Evolutionary conservation across 2,329 filamentous ascomycete genomes (phyloP).

Genomic region (Ascochyta lentis): DNA sequence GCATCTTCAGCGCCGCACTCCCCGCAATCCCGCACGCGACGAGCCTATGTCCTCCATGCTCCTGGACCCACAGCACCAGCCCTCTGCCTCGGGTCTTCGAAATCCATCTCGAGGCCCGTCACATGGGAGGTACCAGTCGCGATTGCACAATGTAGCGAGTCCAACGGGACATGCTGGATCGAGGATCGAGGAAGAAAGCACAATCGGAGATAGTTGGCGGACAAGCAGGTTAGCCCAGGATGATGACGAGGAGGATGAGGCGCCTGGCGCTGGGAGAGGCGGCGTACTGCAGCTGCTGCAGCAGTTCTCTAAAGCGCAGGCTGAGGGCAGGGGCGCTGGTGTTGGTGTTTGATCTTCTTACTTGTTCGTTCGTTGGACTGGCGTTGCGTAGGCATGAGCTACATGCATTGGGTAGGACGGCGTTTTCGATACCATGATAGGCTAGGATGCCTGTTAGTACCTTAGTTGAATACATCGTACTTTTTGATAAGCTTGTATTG

Average conservation of each 20-base stretch:
- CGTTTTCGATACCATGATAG: constrained; percentile 2
- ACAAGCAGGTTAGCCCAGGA: constrained; percentile 50
- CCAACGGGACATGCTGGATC: constrained; percentile 14
- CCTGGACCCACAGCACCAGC: constrained; percentile 78
- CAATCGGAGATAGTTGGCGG: constrained; percentile 67
- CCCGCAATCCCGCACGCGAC: constrained; percentile 29
- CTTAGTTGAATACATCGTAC: not conserved
- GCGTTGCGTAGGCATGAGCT: constrained; percentile 5
- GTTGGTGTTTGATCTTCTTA: constrained; percentile 34
- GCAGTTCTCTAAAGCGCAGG: constrained; percentile 70
- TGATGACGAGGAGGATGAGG: constrained; percentile 58
- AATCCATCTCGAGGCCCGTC: constrained; percentile 56
- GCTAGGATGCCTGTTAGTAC: not conserved
- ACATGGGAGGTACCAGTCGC: constrained; percentile 54
- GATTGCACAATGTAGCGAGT: constrained; percentile 33
- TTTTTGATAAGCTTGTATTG: not conserved
- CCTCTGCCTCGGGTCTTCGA: constrained; percentile 57
- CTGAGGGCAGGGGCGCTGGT: constrained; percentile 53
- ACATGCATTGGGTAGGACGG: not conserved
- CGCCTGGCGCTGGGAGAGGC: constrained; percentile 51
- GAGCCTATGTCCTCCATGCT: constrained; percentile 77
- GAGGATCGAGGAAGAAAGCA: constrained; percentile 61
- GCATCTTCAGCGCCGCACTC: constrained; percentile 34
- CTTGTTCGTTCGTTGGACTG: not conserved
- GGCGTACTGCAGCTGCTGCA: constrained; percentile 71